Base-by-base conservation (phyloP, 169 alveolate species). In the Plasmodium vivax region DNA sequence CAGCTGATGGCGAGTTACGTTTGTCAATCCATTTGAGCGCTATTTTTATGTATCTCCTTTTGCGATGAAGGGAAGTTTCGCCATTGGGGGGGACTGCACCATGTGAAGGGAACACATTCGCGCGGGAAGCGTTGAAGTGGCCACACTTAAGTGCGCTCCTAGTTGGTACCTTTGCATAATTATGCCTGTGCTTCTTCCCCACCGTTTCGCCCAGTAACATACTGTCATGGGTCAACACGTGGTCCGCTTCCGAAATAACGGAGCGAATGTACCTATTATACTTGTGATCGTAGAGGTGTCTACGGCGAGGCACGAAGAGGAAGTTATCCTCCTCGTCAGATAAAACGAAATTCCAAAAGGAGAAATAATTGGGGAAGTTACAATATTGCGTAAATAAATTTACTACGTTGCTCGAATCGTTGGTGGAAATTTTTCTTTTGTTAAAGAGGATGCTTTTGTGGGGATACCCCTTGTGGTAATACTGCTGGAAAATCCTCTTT, bases 381-480 rank as follows among this genome's bases (percentile, higher is more conserved):
- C 95, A 68, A 73, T 92, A 92, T 12, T 82, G 68, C 9, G 85
- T 92, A 36, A 82, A 72, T 82, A 92, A 82, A 45, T 68, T 30
- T 30, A 92, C 58, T 34, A 92, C 41, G 30, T 81, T 45, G 32
- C 75, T 82, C 10, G 87, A 30, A 23, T 23, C 38, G 8, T 51
- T 43, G n/a, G 72, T 38, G 43, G n/a, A 10, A n/a, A 82, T 82
- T 92, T 71, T 81, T 8, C 19, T 16, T 3, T 43, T 51, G 16
- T 92, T 72, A 82, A 75, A 92, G 82, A 82, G 8, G 45, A 77
- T 81, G 56, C 16, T 12, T 43, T 19, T 92, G 38, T 92, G 47
- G 4, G 84, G 74, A 27, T 92, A 92, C 12, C 95, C 95, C 75
- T 82, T 92, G 27, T 92, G 92, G 73, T 92, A 92, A 92, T 92